Percentiles rank a stretch among this genome's conserved stretches.
Conservation (phyloP, 2,329 filamentous ascomycete species). For the Microdochium paspali region DNA sequence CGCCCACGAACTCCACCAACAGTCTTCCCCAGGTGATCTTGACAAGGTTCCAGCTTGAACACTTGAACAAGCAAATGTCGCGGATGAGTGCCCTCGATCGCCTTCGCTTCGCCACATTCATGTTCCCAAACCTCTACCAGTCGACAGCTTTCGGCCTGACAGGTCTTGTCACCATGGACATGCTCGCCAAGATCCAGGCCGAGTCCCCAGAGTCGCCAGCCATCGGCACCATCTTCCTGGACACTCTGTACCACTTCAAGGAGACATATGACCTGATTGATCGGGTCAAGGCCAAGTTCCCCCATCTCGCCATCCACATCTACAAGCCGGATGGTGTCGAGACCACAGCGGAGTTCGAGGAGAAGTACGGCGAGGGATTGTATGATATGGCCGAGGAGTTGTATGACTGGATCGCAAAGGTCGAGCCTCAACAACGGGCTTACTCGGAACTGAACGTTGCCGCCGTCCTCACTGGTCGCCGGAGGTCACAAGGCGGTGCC, state of each 20-base stretch:
- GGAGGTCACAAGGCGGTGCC: conserved; percentile 86
- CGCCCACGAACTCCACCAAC: conserved; percentile 50
- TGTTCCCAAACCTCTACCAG: conserved; percentile 83
- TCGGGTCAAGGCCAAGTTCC: conserved; percentile 66
- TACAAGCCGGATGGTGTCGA: conserved; percentile 77
- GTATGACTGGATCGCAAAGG: conserved; percentile 97
- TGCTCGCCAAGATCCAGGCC: conserved; percentile 66
- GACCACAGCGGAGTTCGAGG: conserved; percentile 68
- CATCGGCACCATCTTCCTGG: conserved; percentile 68
- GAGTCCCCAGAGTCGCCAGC: conserved; percentile 50
- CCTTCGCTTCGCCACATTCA: conserved; percentile 82
- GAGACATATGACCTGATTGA: conserved; percentile 70
- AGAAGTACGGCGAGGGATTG: conserved; percentile 69
- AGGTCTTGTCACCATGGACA: conserved; percentile 74
- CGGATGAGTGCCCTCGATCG: conserved; percentile 84
- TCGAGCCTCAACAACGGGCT: conserved; percentile 88
- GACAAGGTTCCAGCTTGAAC: conserved; percentile 78
- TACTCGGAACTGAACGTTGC: conserved; percentile 81
- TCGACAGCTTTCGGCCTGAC: conserved; percentile 77
- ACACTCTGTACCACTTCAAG: conserved; percentile 74
- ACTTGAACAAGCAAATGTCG: conserved; percentile 84
- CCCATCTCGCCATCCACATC: conserved; percentile 71
- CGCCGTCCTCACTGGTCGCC: conserved; percentile 84
- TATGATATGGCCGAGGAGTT: conserved; percentile 82
- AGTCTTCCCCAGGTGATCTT: conserved; percentile 71